These are phyloP conservation scores for Colletotrichum chrysophilum DNA, from an alignment of 2,329 filamentous ascomycete species.

Conservation along the genomic window DNA sequence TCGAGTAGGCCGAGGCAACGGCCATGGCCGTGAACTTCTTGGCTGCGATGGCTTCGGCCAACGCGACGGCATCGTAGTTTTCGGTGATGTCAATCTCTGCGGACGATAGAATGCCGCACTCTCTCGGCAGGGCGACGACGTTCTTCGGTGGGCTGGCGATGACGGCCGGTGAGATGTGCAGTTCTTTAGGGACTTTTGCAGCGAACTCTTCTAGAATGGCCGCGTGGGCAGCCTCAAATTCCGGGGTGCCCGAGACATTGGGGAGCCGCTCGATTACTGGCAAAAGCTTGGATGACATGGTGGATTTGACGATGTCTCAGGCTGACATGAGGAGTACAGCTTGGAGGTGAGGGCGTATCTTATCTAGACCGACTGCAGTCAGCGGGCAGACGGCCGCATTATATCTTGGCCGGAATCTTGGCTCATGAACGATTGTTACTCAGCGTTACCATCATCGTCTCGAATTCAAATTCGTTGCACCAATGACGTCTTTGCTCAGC, in stretches of 20 bases:
- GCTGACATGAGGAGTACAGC: not conserved
- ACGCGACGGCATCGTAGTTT: slow-evolving; percentile 44
- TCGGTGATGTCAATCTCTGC: slow-evolving; percentile 55
- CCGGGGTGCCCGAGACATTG: slow-evolving; percentile 23
- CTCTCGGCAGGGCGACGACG: slow-evolving; percentile 38
- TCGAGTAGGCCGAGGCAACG: slow-evolving; percentile 38
- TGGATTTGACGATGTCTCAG: not conserved
- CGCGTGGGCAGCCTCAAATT: slow-evolving; percentile 28
- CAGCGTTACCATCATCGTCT: not conserved
- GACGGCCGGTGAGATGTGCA: slow-evolving; percentile 31
- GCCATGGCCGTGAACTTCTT: slow-evolving; percentile 40
- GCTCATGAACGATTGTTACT: not conserved
- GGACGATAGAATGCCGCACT: slow-evolving; percentile 47
- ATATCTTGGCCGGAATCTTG: not conserved
- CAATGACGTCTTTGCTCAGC: not conserved
- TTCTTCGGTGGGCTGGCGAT: slow-evolving; percentile 24
- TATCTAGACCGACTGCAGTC: not conserved
- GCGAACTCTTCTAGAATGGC: slow-evolving; percentile 34
- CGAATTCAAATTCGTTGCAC: not conserved
- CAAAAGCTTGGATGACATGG: not conserved
- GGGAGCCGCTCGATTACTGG: not conserved
- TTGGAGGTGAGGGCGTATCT: not conserved
- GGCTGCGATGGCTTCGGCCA: slow-evolving; percentile 43
- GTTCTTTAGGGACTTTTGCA: slow-evolving; percentile 32
- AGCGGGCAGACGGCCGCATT: not conserved